Percentiles rank a stretch among this genome's conserved stretches.
phyloP scores from a whole-genome alignment of 208 protist species.

The Trypanosoma boissoni region DNA sequence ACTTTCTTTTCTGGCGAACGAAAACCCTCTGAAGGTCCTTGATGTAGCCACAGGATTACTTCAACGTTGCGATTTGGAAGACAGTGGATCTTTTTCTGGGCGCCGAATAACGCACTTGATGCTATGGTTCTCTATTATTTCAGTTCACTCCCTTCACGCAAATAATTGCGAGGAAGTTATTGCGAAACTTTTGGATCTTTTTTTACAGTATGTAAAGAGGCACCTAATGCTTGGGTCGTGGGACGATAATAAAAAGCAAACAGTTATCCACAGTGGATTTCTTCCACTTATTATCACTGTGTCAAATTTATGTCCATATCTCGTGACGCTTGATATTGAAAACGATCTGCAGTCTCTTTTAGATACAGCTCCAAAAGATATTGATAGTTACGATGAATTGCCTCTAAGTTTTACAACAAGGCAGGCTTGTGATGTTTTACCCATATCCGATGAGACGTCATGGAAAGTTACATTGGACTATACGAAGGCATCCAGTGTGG shows the following conservation, averaged over 20 bases:
- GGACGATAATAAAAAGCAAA: constrained; percentile 31
- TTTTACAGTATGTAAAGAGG: constrained; percentile 28
- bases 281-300: constrained; percentile 66
- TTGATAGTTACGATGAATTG: constrained; percentile 8
- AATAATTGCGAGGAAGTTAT: constrained; percentile 19
- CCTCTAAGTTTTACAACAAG: constrained; percentile 59
- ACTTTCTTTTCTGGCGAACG: constrained; percentile 25
- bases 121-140: constrained; percentile 68
- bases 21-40: constrained; percentile 29
- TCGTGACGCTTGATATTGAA: constrained; percentile 32
- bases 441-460: constrained; percentile 22
- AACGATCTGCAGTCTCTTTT: constrained; percentile 8
- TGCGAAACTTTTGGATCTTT: constrained; percentile 46
- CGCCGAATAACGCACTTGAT: constrained; percentile 44
- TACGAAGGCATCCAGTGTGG: constrained; percentile 46
- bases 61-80: constrained; percentile 36
- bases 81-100: constrained; percentile 19
- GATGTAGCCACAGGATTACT: constrained; percentile 40
- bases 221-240: constrained; percentile 18
- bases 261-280: constrained; percentile 64
- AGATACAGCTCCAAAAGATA: constrained; percentile 13
- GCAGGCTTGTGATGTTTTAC: constrained; percentile 77
- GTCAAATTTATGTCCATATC: constrained; percentile 49
- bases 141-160: constrained; percentile 30
- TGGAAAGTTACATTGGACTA: constrained; percentile 73